These are phyloP conservation scores for Escallonia rubra DNA, from an alignment of 129 eudicot species.

Conservation along the genomic window DNA sequence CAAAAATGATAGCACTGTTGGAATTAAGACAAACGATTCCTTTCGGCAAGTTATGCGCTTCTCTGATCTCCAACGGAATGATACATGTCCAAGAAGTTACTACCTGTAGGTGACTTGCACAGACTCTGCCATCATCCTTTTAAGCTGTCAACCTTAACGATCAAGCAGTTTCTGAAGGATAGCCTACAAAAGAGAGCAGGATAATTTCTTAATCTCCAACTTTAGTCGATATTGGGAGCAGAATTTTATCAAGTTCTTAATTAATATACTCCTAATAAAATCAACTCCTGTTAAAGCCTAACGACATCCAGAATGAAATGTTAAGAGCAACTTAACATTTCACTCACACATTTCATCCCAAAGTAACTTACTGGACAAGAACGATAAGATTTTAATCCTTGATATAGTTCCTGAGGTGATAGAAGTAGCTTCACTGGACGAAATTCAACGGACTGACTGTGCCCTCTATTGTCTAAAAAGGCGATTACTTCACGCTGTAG, in stretches of 20 bases:
- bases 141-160: constrained; percentile 28
- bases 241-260: neutral
- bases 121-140: neutral
- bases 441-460: constrained; percentile 65
- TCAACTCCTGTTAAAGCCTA: neutral
- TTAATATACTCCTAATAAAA: too few species aligned
- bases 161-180: constrained; percentile 63
- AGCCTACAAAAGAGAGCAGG: constrained; percentile 35
- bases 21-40: too few species aligned
- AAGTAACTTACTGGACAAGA: constrained; percentile 68
- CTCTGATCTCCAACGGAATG: too few species aligned
- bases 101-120: too few species aligned
- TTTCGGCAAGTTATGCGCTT: too few species aligned
- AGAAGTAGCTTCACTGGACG: constrained; percentile 77
- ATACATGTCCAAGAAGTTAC: too few species aligned
- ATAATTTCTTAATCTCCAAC: neutral
- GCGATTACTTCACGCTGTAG: constrained; percentile 57
- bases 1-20: too few species aligned
- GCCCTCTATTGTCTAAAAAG: constrained; percentile 66
- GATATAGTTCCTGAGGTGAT: constrained; percentile 55
- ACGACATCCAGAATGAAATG: neutral
- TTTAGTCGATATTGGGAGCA: neutral
- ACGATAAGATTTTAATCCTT: constrained; percentile 59
- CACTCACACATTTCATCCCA: neutral
- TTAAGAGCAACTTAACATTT: neutral